Evolutionary conservation across 2,329 filamentous ascomycete genomes (phyloP).

Genomic region (Gliomastix tumulicola): DNA sequence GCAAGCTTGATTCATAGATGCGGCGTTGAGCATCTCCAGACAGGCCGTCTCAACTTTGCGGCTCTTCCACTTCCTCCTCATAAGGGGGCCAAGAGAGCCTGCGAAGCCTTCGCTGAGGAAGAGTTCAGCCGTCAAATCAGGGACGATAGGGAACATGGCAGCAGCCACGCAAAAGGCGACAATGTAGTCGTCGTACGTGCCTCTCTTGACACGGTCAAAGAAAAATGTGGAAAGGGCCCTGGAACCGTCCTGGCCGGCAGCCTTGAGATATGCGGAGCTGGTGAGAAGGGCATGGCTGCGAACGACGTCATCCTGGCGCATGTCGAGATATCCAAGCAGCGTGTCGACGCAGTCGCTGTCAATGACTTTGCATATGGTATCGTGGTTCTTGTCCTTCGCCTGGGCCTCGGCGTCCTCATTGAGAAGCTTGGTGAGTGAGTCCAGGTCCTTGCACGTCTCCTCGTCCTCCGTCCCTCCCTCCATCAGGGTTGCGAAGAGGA

Average conservation of each 20-base stretch:
- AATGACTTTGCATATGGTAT: conserved; percentile 53
- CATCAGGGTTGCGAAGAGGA: conserved; percentile 84
- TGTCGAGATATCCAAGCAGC: conserved; percentile 78
- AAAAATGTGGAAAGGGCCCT: conserved; percentile 69
- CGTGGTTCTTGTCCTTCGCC: conserved; percentile 30
- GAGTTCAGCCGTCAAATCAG: conserved; percentile 65
- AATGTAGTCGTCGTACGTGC: conserved; percentile 82
- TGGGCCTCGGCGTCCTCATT: conserved; percentile 44
- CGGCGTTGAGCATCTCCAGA: conserved; percentile 83
- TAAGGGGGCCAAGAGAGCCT: conserved; percentile 65
- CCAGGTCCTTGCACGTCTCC: conserved; percentile 55
- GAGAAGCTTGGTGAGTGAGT: conserved; percentile 52
- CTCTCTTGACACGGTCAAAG: conserved; percentile 60
- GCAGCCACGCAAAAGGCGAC: conserved; percentile 90
- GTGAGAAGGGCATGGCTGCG: conserved; percentile 77
- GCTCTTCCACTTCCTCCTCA: conserved; percentile 76
- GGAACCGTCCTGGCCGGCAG: conserved; percentile 63
- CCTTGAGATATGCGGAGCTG: conserved; percentile 76
- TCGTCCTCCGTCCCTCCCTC: conserved; percentile 81
- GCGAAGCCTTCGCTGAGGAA: conserved; percentile 90
- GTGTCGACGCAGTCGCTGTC: conserved; percentile 76
- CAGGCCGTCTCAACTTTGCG: conserved; percentile 79
- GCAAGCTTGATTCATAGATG: conserved; percentile 78
- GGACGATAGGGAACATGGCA: conserved; percentile 78
- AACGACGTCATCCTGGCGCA: conserved; percentile 66